Percentiles rank a stretch among this genome's conserved stretches.
These are phyloP conservation scores for Cokeromyces recurvatus DNA, from an alignment of 371 early-diverging fungal genomes.

Conservation along the genomic window DNA sequence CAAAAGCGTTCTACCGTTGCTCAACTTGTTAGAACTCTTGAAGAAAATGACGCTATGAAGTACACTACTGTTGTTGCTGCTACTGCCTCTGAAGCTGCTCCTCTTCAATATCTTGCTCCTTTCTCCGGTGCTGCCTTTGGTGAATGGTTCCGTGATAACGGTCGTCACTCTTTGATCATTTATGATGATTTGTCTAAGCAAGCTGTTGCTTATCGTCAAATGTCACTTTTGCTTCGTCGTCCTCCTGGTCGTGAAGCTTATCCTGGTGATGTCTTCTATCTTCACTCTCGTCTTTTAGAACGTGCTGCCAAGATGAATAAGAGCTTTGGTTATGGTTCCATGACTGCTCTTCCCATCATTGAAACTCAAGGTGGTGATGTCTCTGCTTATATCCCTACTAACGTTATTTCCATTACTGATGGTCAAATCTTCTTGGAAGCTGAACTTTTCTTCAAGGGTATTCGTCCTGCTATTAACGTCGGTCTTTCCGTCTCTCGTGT, in stretches of 20 bases:
- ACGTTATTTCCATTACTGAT: conserved; percentile 98
- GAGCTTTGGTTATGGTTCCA: conserved; percentile 85
- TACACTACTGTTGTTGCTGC: conserved; percentile 94
- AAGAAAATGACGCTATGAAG: conserved; percentile 75
- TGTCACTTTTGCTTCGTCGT: conserved; percentile 95
- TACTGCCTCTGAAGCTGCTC: conserved; percentile 93
- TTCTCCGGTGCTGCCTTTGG: conserved; percentile 92
- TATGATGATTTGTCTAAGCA: conserved; percentile 97
- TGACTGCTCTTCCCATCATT: conserved; percentile 96
- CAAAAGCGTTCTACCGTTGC: conserved; percentile 97
- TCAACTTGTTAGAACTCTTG: conserved; percentile 93
- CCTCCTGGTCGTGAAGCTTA: conserved; percentile 98
- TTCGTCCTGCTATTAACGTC: conserved; percentile 97
- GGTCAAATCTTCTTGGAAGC: conserved; percentile 92
- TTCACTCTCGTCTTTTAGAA: conserved; percentile 95
- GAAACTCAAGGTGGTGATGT: conserved; percentile 99
- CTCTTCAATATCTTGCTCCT: conserved; percentile 93
- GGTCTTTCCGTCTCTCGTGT: conserved; percentile 98
- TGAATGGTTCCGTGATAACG: conserved; percentile 96
- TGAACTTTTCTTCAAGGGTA: conserved; percentile 97
- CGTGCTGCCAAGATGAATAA: conserved; percentile 97
- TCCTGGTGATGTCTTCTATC: conserved; percentile 97
- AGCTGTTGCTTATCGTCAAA: conserved; percentile 97
- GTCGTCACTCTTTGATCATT: conserved; percentile 88
- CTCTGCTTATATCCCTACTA: conserved; percentile 97